Evolutionary conservation across 306 rosid species (phyloP).

Genomic region (Acacia melanoxylon): DNA sequence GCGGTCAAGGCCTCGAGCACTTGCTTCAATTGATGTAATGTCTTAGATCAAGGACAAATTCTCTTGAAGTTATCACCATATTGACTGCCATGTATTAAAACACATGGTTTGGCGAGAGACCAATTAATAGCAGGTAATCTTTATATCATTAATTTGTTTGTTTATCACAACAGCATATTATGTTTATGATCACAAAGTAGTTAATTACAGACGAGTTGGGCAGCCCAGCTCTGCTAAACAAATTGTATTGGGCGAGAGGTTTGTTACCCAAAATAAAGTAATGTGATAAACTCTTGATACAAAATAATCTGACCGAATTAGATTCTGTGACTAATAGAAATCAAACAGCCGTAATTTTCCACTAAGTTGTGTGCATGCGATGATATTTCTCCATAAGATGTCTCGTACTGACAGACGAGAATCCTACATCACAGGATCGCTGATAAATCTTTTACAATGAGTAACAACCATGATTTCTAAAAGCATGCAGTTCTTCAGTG

Average conservation of each 20-base stretch:
- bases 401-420: background rate
- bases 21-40: constrained; percentile 43
- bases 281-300: background rate
- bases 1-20: constrained; percentile 64
- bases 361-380: background rate
- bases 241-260: background rate
- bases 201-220: background rate
- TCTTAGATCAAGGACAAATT: constrained; percentile 18
- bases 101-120: constrained; percentile 31
- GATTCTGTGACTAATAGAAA: background rate
- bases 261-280: background rate
- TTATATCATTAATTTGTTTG: background rate
- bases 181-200: background rate
- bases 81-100: constrained; percentile 29
- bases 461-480: constrained; percentile 9
- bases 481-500: constrained; percentile 19
- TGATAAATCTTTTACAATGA: background rate
- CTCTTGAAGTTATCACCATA: constrained; percentile 25
- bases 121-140: constrained; percentile 47
- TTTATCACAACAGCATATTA: background rate
- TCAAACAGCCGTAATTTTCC: background rate
- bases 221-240: constrained; percentile 8
- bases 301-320: background rate
- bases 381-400: constrained; percentile 18
- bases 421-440: background rate